These are phyloP conservation scores for Pharnaceum exiguum DNA, from an alignment of 148 eudicot species.

Conservation along the genomic window DNA sequence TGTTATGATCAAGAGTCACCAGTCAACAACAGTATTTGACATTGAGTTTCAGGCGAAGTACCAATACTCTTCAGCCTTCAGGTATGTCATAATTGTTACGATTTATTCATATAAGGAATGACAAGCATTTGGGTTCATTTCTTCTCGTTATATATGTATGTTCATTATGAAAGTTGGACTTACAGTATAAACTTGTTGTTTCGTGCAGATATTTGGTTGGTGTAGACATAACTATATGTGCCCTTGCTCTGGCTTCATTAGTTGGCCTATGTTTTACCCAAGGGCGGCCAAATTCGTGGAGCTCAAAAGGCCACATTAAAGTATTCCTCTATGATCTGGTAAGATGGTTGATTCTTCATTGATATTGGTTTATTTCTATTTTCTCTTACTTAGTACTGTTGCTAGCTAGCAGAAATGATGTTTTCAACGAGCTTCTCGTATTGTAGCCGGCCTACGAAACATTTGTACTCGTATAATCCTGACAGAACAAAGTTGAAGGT, in stretches of 20 bases:
- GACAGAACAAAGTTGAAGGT: too few relatives aligned
- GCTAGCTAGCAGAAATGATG: too few relatives aligned
- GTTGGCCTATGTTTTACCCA: not conserved
- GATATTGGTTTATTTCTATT: not conserved
- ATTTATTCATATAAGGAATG: too few relatives aligned
- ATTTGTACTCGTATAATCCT: too few relatives aligned
- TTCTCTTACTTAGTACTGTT: not conserved
- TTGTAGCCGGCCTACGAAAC: too few relatives aligned
- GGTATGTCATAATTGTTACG: not conserved
- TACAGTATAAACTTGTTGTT: not conserved
- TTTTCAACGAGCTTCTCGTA: too few relatives aligned
- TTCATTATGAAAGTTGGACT: not conserved
- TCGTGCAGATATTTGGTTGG: constrained; percentile 9
- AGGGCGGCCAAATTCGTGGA: not conserved
- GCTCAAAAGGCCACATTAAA: not conserved
- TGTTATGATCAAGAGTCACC: constrained; percentile 5
- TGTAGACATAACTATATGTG: not conserved
- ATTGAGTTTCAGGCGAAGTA: not conserved
- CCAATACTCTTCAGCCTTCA: constrained; percentile 12
- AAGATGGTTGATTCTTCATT: not conserved
- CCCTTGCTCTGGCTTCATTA: not conserved
- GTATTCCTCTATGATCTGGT: constrained; percentile 16
- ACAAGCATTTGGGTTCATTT: too few relatives aligned
- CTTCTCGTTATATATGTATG: not conserved
- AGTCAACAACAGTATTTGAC: not conserved